phyloP scores from a whole-genome alignment of 768 basidiomycete genomes.

The Mycena amicta region DNA sequence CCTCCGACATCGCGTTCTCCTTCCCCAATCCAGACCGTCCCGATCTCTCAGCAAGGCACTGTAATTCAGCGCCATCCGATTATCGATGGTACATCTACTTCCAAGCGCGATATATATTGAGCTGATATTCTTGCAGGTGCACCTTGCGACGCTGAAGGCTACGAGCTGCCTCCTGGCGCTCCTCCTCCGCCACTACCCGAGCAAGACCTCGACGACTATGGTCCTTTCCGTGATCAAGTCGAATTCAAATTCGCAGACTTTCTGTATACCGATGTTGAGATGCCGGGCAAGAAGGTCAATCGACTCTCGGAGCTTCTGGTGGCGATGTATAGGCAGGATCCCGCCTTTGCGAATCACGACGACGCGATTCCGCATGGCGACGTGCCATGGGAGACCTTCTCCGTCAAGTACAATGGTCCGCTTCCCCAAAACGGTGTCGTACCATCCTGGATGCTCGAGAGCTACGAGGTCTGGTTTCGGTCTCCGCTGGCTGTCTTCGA shows the following conservation, averaged over 20 bases:
- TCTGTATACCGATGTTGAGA: not conserved
- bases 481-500: conserved; percentile 18
- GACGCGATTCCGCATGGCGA: conserved; percentile 4
- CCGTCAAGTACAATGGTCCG: not conserved
- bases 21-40: not conserved
- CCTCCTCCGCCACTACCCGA: conserved; percentile 16
- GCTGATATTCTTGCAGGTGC: not conserved
- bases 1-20: not conserved
- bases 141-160: not conserved
- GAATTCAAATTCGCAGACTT: conserved; percentile 14
- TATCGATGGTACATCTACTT: conserved; percentile 8
- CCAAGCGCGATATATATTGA: not conserved
- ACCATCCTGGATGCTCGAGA: conserved; percentile 30
- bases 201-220: not conserved
- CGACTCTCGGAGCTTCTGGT: conserved; percentile 7
- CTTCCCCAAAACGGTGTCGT: not conserved
- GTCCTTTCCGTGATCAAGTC: conserved; percentile 9
- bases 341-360: not conserved
- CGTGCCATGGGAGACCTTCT: conserved; percentile 3
- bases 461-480: conserved; percentile 23
- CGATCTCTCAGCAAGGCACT: not conserved
- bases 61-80: conserved; percentile 4
- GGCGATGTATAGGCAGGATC: not conserved
- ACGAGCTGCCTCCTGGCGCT: conserved; percentile 3
- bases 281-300: conserved; percentile 1